phyloP scores from a whole-genome alignment of 441 rosid genomes.

The Pelargonium citronellum region DNA sequence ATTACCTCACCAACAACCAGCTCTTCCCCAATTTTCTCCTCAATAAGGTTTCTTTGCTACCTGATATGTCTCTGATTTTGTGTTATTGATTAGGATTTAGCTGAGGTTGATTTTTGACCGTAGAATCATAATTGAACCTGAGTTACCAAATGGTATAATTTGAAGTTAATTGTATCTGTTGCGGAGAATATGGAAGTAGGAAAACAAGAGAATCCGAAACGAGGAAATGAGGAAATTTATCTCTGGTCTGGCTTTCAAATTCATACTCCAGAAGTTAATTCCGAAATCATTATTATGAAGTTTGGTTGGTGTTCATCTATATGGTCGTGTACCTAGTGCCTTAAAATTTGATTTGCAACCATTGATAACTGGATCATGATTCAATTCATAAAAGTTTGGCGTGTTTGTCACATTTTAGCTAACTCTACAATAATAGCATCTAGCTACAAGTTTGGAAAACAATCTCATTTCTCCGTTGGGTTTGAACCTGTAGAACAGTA shows the following conservation, averaged over 20 bases:
- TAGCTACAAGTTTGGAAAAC: background rate
- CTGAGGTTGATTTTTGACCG: background rate
- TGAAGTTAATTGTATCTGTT: too few relatives aligned
- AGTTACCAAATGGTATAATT: background rate
- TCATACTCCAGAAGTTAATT: too few relatives aligned
- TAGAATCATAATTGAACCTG: background rate
- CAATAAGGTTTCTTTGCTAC: conserved; percentile 54
- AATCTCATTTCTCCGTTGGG: background rate
- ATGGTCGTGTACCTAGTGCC: too few relatives aligned
- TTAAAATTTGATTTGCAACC: too few relatives aligned
- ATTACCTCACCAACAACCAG: conserved; percentile 66
- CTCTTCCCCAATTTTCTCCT: conserved; percentile 86
- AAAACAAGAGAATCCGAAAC: too few relatives aligned
- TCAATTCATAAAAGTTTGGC: too few relatives aligned
- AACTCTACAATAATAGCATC: background rate
- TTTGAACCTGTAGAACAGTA: background rate
- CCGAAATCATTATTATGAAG: too few relatives aligned
- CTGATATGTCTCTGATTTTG: background rate
- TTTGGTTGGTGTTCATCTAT: too few relatives aligned
- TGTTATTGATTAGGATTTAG: background rate
- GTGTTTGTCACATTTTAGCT: background rate
- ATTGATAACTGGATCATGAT: too few relatives aligned
- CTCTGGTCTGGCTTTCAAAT: too few relatives aligned
- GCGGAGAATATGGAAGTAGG: too few relatives aligned
- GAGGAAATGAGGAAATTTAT: too few relatives aligned